Evolutionary conservation across 192 early-diverging fungal genomes (phyloP), one percentile per base, ranked within the genome.

Genomic region (Borealophlyctis nickersoniae): DNA sequence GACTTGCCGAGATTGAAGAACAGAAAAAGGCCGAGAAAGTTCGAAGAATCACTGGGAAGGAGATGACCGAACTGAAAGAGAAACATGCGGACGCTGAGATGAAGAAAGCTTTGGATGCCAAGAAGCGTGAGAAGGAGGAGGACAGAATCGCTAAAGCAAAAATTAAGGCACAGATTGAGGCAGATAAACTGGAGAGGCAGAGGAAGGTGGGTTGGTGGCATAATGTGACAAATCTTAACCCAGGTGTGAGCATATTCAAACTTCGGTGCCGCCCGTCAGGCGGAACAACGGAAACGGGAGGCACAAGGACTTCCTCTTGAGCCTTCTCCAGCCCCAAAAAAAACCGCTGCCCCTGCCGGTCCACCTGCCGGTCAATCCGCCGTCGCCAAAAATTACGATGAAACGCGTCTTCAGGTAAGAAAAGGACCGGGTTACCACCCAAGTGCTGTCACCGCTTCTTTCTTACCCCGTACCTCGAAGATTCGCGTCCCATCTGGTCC

Each of bases 141-240:
- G 92, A 94, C 16, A 81, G 74, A 36, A 49, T 73, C n/a, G 90
- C 90, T 2, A 88, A 86, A 54, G 84, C 75, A n/a, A 83, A 82
- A 58, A 87, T 94, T 58, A 87, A 84, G 58, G 84, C 81, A 11
- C 85, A 89, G 66, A 89, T 94, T 66, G 92, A 93, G 65, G 76
- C 72, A 19, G 92, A 94, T 67, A 91, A 87, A 65, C 71, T 65
- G 49, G 91, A 92, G 35, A 59, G 92, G 11, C 75, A 77, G 0
- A 79, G 84, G 2, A 83, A 87, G 77, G 85, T 88, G 75, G 52
- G 59, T 32, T 49, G 29, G 52, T 52, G 28, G 53, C 66, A 58
- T 0, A n/a, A n/a, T n/a, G n/a, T 16, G 16, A 74, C 31, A 24
- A 28, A 36, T 51, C 14, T 59, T 45, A 24, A 51, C 50, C n/a